Evolutionary conservation across 1,139 yeast species (phyloP), one percentile per base, ranked within the genome.

Genomic region (Chernovozyma sophiae-reginae): DNA sequence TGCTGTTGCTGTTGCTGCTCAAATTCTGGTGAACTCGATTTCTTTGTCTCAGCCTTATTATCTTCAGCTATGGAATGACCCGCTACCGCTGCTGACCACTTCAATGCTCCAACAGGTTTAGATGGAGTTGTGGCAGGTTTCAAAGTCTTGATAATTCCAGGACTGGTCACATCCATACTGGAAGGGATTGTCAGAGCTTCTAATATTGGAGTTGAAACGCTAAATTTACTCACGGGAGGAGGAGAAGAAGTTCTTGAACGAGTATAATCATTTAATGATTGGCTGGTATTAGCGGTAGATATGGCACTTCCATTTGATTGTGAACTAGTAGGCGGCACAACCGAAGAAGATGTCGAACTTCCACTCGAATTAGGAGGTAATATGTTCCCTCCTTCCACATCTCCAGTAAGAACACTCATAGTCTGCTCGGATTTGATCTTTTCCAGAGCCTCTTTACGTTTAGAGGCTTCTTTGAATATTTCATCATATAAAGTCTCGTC

Each of bases 81-180:
- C 4, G 81, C 79, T 2, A 83, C 85, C 2, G 86, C 82, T 1
- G 82, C 74, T 0, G 92, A 75, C 76, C 90, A 82, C 48, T 81
- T 80, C 45, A 81, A 62, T 40, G 77, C 83, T 13, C 81, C 79
- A 3, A 74, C 72, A 1, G 86, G 85, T 44, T 76, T 77, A 10
- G 77, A 64, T 10, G 87, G 87, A 5, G 82, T 71, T 0, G 80
- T 69, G 1, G 87, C 86, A 3, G 87, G 87, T 54, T 79, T 80
- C 39, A 81, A 61, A 1, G 79, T 75, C 39, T 76, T 68, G 29
- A 61, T 69, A 30, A 62, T 60, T 8, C 55, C 67, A 4, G 64
- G 62, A 30, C 61, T 56, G 1, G 58, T 39, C 18, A 52, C 40
- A 23, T 59, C 65, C 6, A 59, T 58, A 14, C 59, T 53, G 1